Evolutionary conservation across 148 eudicot genomes (phyloP), one percentile per base, ranked within the genome.

Genomic region (Silene conica): DNA sequence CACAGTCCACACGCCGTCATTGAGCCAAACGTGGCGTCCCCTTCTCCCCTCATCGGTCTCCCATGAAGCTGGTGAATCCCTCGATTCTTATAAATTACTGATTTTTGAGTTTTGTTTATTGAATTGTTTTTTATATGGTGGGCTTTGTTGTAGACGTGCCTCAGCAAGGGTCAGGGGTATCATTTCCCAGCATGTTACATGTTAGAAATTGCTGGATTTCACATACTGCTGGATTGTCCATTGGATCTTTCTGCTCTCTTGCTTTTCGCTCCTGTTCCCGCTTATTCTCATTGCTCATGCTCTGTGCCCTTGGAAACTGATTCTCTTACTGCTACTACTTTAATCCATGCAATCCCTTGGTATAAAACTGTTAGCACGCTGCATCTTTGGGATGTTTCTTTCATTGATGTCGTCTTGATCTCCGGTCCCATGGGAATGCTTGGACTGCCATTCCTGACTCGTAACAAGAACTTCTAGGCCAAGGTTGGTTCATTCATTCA

Each of bases 371-470:
- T 87, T 20, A 79, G 77, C 64, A 86, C 41, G 79, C 80, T 90
- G 77, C 84, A 81, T 46, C 70, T 83, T 8, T 87, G 87, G 90
- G 80, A 87, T 85, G 50, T 76, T 80, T 75, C 92, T 46, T 89
- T 82, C 69, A 79, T 90, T 75, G 85, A 90, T 78, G 76, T 83
- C 38, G 90, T 93, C 56, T 71, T 93, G 78, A 89, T 93, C 67
- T 85, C 94, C 22, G 87, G 87, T 72, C 88, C 96, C 45, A 89
- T 84, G 94, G 98, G 94, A 34, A 93, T 93, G 92, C 86, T 93
- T 71, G 98, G 94, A 23, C 81, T 90, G 76, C 98, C 98, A 2
- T 93, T 86, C 82, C 82, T 91, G 50, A 91, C 97, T n/a, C 86
- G 91, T 48, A 38, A 55, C 7, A 75, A 82, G 67, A 89, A 4